Evolutionary conservation across 1,284 basidiomycete genomes (phyloP).

Genomic region (Termitomyces sp.): DNA sequence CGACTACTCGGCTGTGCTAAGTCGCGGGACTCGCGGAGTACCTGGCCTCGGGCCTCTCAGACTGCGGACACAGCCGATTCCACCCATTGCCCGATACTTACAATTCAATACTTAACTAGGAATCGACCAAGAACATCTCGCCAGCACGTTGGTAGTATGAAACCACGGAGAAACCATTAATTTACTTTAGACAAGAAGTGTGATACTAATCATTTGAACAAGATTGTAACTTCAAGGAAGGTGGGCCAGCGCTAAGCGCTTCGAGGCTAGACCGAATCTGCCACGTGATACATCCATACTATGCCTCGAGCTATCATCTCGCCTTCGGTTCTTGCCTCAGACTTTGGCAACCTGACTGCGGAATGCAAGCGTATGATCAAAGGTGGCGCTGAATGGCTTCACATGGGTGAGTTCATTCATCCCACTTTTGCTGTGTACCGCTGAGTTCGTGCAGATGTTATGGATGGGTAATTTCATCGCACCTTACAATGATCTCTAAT

Average conservation of each 20-base stretch:
- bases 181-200: no score
- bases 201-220: no score
- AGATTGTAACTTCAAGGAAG: no score
- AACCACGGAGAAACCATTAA: no score
- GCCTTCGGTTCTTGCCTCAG: slow-evolving; percentile 89
- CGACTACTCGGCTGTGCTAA: neutral
- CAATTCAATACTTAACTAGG: no score
- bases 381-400: slow-evolving; percentile 90
- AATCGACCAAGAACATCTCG: no score
- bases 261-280: no score
- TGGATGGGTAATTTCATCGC: slow-evolving; percentile 74
- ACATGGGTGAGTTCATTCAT: slow-evolving; percentile 71
- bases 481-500: slow-evolving; percentile 2
- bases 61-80: slow-evolving; percentile 2
- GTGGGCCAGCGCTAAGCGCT: no score
- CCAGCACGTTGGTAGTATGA: no score
- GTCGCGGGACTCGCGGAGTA: no score
- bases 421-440: neutral
- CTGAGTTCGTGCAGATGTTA: slow-evolving; percentile 63
- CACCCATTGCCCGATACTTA: no score
- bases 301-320: slow-evolving; percentile 88
- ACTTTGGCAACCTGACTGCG: slow-evolving; percentile 86
- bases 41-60: no score
- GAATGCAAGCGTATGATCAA: slow-evolving; percentile 94
- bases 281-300: slow-evolving; percentile 12